Evolutionary conservation across 2,329 filamentous ascomycete genomes (phyloP).

Genomic region (Aspergillus intermedius): DNA sequence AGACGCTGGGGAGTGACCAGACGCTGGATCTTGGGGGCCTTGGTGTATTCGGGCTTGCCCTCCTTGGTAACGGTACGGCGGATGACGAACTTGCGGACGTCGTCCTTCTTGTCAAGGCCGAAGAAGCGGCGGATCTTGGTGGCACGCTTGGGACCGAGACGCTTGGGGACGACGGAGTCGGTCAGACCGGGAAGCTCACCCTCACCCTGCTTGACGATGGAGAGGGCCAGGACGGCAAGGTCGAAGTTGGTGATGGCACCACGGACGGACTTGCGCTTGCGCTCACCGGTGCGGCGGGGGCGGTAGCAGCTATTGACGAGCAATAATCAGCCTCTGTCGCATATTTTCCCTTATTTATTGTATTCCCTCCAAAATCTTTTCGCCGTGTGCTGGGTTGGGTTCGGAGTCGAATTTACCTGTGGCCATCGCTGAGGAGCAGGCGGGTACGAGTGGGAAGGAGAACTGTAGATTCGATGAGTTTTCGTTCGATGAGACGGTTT

Average conservation of each 20-base stretch:
- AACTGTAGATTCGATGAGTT: conserved; percentile 41
- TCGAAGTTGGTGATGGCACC: conserved; percentile 96
- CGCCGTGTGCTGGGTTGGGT: not conserved
- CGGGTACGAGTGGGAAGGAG: conserved; percentile 97
- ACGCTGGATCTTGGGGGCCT: conserved; percentile 99
- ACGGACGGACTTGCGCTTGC: conserved; percentile 98
- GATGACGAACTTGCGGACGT: conserved; percentile 99
- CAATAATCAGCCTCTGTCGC: not conserved
- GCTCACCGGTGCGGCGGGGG: conserved; percentile 93
- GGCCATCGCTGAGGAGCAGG: conserved; percentile 89
- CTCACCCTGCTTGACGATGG: conserved; percentile 97
- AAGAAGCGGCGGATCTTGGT: conserved; percentile 99
- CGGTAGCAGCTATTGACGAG: conserved; percentile 73
- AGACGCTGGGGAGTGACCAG: conserved; percentile 99
- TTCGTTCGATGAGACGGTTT: conserved; percentile 7
- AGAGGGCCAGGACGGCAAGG: conserved; percentile 87
- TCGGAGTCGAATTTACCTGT: conserved; percentile 48
- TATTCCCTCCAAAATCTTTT: not conserved
- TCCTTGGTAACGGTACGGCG: conserved; percentile 95
- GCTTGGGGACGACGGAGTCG: conserved; percentile 97
- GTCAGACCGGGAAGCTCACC: conserved; percentile 89
- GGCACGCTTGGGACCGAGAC: conserved; percentile 97
- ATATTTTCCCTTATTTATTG: conserved; percentile 6
- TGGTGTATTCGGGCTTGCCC: conserved; percentile 98
- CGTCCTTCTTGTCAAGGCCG: conserved; percentile 99